Evolutionary conservation across 768 basidiomycete genomes (phyloP), one percentile per base, ranked within the genome.

Genomic region (Mycena vitilis): DNA sequence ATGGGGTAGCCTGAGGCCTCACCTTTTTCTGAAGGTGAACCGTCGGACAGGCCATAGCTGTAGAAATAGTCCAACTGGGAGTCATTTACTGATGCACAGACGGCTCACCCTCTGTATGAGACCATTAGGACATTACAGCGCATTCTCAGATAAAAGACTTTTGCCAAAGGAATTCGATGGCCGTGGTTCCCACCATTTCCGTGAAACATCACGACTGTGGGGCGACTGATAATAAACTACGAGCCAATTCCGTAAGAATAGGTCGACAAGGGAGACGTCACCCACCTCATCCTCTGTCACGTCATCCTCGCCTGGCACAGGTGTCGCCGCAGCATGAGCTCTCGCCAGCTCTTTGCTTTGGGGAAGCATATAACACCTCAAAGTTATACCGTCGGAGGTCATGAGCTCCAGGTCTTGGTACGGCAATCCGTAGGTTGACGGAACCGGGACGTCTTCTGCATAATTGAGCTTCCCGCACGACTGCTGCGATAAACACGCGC

Each of bases 121-220:
- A 97, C 81, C 91, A 98, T 95, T 47, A 99, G 81, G 4, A 98
- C 95, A 75, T 99, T 98, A 78, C 95, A 98, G 18, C 94, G 85
- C 88, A 95, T 90, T 74, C 88, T 88, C 54, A 88, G 79, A 75
- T 87, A 94, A 76, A 98, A 97, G 40, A 95, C 86, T 57, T 87
- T 86, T 0, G 93, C 96, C 34, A 98, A 82, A 2, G 96, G 97
- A 75, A 98, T 87, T 30, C 97, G 87, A 75, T 99, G 97, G 0
- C 97, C 96, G 45, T 89, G 83, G 72, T 95, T 95, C 16, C 93
- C 93, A 0, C 89, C 93, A 73, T 94, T 94, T 9, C 97, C 97
- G 73, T 98, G 96, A 63, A 98, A 95, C 89, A 98, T 94, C 57
- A 99, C 78, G 2, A 99, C 84, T 0, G 95, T 98, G 2, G 97